phyloP scores from a whole-genome alignment of 2,329 filamentous ascomycete genomes.

The Fusarium kyushuense region DNA sequence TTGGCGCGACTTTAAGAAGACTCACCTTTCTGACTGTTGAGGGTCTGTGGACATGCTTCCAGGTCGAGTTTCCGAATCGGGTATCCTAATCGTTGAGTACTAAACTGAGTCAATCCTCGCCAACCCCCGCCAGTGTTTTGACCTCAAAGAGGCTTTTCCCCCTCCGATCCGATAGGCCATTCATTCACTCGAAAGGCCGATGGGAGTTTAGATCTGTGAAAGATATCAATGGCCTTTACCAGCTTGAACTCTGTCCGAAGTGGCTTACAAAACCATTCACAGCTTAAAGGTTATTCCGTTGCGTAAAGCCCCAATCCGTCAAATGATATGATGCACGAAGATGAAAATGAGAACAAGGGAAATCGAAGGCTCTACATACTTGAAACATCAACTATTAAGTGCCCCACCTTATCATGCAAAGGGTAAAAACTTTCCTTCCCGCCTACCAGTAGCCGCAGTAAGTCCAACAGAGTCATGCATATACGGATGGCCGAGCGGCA shows the following conservation, averaged over 20 bases:
- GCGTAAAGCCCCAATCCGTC: background rate
- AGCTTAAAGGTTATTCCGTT: background rate
- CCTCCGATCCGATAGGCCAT: background rate
- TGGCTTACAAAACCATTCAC: conserved; percentile 4
- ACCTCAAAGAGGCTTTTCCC: conserved; percentile 4
- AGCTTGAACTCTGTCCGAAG: background rate
- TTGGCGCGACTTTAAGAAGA: background rate
- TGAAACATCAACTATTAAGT: conserved; percentile 5
- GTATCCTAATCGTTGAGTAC: conserved; percentile 37
- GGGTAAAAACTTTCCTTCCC: conserved; percentile 13
- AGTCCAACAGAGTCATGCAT: conserved; percentile 13
- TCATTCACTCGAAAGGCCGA: background rate
- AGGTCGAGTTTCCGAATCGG: conserved; percentile 31
- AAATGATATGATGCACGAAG: background rate
- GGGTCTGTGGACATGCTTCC: background rate
- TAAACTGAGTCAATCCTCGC: background rate
- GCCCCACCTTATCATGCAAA: conserved; percentile 25
- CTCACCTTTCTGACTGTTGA: conserved; percentile 3
- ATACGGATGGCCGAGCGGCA: background rate
- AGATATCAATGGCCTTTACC: background rate
- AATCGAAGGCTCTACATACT: background rate
- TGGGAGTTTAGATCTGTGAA: background rate
- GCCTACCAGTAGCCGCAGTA: conserved; percentile 1
- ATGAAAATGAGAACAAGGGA: background rate
- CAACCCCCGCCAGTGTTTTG: conserved; percentile 15